These are phyloP conservation scores for Cladochytrium replicatum DNA, from an alignment of 192 early-diverging fungal genomes.

Conservation along the genomic window DNA sequence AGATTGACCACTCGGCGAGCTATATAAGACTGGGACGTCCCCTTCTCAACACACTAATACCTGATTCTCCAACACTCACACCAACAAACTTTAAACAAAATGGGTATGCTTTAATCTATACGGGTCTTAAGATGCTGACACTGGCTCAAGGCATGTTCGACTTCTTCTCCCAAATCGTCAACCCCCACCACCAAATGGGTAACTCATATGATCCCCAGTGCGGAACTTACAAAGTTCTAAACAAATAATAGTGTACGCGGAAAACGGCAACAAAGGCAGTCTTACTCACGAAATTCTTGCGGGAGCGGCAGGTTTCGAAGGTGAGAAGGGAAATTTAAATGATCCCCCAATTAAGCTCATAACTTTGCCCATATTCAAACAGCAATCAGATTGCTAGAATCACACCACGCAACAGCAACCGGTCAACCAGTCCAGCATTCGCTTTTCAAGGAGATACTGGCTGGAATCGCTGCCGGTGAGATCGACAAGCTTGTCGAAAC, in stretches of 20 bases:
- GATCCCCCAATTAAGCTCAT: no score
- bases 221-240: no score
- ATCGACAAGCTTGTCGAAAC: constrained; percentile 22
- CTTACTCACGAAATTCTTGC: constrained; percentile 4
- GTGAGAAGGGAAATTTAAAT: background rate
- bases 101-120: no score
- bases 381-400: background rate
- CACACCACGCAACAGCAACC: background rate
- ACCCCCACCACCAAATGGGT: background rate
- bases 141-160: background rate
- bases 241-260: constrained; percentile 1
- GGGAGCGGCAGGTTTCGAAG: constrained; percentile 11
- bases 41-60: no score
- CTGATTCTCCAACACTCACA: no score
- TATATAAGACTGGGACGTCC: no score
- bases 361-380: no score
- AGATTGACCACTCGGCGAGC: no score
- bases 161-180: background rate
- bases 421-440: constrained; percentile 5
- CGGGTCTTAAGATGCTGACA: no score
- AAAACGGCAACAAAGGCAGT: constrained; percentile 1
- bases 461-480: constrained; percentile 13
- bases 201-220: no score
- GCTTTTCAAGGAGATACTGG: constrained; percentile 13
- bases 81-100: no score